Conservation (phyloP, 2,329 filamentous ascomycete species). For the Ramularia collo-cygni region DNA sequence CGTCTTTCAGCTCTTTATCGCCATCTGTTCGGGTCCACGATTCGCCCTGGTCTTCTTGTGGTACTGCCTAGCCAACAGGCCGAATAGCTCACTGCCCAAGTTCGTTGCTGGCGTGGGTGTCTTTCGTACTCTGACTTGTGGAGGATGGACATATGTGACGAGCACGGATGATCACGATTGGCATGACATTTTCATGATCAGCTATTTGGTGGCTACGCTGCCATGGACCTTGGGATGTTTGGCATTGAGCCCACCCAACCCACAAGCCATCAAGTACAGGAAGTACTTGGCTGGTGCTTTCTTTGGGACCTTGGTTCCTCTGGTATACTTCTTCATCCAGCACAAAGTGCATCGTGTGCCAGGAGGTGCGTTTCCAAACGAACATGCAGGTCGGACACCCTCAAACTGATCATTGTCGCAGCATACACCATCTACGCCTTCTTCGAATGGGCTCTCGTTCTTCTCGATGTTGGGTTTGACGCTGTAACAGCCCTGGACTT, state of each 20-base stretch:
- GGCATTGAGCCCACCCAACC: constrained; percentile 77
- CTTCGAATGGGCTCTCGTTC: constrained; percentile 92
- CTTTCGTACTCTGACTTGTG: constrained; percentile 86
- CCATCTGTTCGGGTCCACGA: constrained; percentile 88
- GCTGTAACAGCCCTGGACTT: constrained; percentile 92
- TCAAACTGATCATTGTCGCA: constrained; percentile 37
- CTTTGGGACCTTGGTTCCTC: constrained; percentile 81
- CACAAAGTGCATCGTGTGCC: constrained; percentile 93
- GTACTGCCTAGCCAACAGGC: constrained; percentile 79
- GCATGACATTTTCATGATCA: constrained; percentile 99
- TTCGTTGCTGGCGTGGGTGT: constrained; percentile 73
- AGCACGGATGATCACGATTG: constrained; percentile 97
- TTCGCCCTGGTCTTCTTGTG: constrained; percentile 86
- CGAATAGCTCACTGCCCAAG: constrained; percentile 66
- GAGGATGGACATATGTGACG: constrained; percentile 97
- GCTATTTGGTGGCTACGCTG: constrained; percentile 86
- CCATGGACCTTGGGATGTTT: constrained; percentile 94
- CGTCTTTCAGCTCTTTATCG: constrained; percentile 96
- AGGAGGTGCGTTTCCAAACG: constrained; percentile 61
- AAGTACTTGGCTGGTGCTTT: constrained; percentile 78
- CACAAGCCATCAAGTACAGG: constrained; percentile 75
- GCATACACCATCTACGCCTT: constrained; percentile 97
- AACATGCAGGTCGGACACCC: background rate
- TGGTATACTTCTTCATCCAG: constrained; percentile 97
- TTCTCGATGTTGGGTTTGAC: constrained; percentile 95